These are phyloP conservation scores for Mycena albidolilacea DNA, from an alignment of 768 basidiomycete genomes.

Conservation along the genomic window DNA sequence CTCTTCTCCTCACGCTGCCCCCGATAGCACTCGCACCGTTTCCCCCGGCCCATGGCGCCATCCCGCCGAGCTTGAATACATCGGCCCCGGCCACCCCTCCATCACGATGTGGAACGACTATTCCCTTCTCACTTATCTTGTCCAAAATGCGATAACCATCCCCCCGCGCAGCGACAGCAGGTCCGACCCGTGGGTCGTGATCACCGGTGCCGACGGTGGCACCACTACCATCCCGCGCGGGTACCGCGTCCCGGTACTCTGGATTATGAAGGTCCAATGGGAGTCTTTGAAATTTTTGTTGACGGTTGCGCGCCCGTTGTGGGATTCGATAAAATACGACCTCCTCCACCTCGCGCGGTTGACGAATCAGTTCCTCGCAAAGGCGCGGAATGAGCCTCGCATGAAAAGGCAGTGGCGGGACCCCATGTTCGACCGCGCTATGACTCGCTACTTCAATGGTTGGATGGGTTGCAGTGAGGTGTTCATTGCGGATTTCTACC, in stretches of 20 bases:
- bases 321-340: conserved; percentile 37
- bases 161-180: conserved; percentile 36
- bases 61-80: conserved; percentile 33
- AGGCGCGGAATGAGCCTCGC: conserved; percentile 28
- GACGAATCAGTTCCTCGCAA: conserved; percentile 29
- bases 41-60: conserved; percentile 21
- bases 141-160: conserved; percentile 30
- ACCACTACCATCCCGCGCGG: conserved; percentile 34
- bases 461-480: conserved; percentile 38
- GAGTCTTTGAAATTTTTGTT: conserved; percentile 34
- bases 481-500: conserved; percentile 37
- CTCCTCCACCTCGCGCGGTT: conserved; percentile 36
- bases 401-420: conserved; percentile 40
- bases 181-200: conserved; percentile 36
- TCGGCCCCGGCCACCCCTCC: conserved; percentile 26
- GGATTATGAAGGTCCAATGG: conserved; percentile 36
- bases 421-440: conserved; percentile 31
- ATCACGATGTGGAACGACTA: conserved; percentile 31
- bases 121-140: conserved; percentile 32
- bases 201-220: conserved; percentile 24
- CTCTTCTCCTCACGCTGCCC: conserved; percentile 30
- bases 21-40: conserved; percentile 26
- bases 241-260: conserved; percentile 38
- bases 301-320: conserved; percentile 33
- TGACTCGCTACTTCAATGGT: conserved; percentile 40